A percentile compares a stretch with the other conserved stretches of the same genome.
Conservation (phyloP, 441 rosid genomes). For the Breynia disticha region DNA sequence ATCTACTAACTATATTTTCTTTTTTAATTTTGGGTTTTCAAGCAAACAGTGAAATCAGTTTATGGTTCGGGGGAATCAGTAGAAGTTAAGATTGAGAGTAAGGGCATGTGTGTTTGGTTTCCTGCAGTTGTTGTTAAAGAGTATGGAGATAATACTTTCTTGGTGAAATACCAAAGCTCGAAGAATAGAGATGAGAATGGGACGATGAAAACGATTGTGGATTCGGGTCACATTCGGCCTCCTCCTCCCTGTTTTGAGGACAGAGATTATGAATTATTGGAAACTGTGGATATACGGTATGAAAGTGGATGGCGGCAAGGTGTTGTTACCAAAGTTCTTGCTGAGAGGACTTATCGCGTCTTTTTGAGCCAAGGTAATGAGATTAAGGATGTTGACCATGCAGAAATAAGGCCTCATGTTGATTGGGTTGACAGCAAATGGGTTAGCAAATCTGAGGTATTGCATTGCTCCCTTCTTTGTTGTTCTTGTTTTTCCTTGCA, state of each 20-base stretch:
- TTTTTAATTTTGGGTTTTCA: conserved; percentile 24
- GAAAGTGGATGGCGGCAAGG: conserved; percentile 44
- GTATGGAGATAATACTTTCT: conserved; percentile 26
- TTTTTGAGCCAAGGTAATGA: conserved; percentile 31
- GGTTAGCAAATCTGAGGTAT: conserved; percentile 35
- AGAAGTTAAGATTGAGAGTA: conserved; percentile 34
- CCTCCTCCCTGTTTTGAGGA: conserved; percentile 30
- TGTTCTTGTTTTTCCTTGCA: conserved; percentile 1
- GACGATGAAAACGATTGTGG: conserved; percentile 18
- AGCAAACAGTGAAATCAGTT: conserved; percentile 35
- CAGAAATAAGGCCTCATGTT: conserved; percentile 41
- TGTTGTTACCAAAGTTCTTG: conserved; percentile 30
- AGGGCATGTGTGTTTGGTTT: conserved; percentile 28
- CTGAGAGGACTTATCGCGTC: conserved; percentile 28
- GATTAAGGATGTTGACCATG: conserved; percentile 23
- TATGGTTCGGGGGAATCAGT: conserved; percentile 45
- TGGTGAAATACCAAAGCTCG: conserved; percentile 28
- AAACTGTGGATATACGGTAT: conserved; percentile 35
- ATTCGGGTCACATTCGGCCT: conserved; percentile 33
- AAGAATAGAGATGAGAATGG: conserved; percentile 20
- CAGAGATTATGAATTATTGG: conserved; percentile 36
- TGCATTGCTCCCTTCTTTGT: not conserved
- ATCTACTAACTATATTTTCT: no score
- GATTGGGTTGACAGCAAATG: conserved; percentile 49
- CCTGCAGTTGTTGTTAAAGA: conserved; percentile 50